Evolutionary conservation across 805 yeast genomes (phyloP).

Genomic region (Maudiozyma pseudohumilis): DNA sequence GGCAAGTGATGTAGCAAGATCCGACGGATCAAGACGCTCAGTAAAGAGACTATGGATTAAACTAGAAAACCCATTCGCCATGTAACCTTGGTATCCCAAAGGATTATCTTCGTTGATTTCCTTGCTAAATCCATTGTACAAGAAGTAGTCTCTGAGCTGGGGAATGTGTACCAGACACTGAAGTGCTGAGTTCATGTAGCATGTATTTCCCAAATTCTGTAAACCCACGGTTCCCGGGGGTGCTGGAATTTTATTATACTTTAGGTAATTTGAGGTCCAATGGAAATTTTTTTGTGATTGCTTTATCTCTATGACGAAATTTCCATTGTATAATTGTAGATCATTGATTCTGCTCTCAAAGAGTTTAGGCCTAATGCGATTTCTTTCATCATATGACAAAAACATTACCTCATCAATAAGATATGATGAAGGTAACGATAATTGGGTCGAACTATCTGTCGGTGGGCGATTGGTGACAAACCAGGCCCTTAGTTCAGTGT

Average conservation of each 20-base stretch:
- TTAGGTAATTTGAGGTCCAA: slow-evolving; percentile 32
- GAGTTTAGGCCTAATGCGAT: slow-evolving; percentile 17
- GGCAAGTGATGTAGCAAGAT: slow-evolving; percentile 28
- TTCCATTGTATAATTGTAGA: slow-evolving; percentile 16
- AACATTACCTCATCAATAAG: slow-evolving; percentile 25
- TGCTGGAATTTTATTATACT: slow-evolving; percentile 25
- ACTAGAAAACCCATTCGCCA: slow-evolving; percentile 66
- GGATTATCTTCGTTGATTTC: slow-evolving; percentile 77
- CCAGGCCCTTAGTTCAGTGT: slow-evolving; percentile 20
- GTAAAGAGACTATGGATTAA: slow-evolving; percentile 54
- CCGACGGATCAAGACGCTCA: slow-evolving; percentile 13
- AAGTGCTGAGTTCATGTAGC: slow-evolving; percentile 90
- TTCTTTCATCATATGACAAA: slow-evolving; percentile 16
- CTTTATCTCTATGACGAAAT: slow-evolving; percentile 30
- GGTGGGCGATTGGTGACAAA: slow-evolving; percentile 5
- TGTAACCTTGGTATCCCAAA: slow-evolving; percentile 72
- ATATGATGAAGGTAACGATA: slow-evolving; percentile 6
- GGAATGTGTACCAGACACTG: slow-evolving; percentile 86
- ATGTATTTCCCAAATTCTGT: slow-evolving; percentile 76
- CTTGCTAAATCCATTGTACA: slow-evolving; percentile 43
- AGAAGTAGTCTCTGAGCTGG: slow-evolving; percentile 67
- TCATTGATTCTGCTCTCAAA: slow-evolving; percentile 14
- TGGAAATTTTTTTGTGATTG: slow-evolving; percentile 18
- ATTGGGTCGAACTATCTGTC: slow-evolving; percentile 3
- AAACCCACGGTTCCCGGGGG: slow-evolving; percentile 48